These are phyloP conservation scores for Penicillium thymicola DNA, from an alignment of 2,329 filamentous ascomycete species.

Conservation along the genomic window DNA sequence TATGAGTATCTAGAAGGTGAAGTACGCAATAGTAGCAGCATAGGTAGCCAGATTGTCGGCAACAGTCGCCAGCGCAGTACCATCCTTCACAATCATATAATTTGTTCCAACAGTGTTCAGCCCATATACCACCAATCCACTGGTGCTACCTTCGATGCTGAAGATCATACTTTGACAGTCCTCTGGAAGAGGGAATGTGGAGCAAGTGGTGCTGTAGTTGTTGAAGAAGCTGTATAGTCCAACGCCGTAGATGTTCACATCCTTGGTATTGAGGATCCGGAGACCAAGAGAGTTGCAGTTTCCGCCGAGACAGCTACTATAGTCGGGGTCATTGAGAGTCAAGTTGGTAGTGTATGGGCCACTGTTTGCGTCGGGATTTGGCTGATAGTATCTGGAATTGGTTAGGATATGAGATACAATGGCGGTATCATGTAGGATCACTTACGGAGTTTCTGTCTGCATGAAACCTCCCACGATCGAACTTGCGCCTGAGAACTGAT, in stretches of 20 bases:
- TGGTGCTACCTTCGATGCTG: slow-evolving; percentile 43
- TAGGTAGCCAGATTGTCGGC: slow-evolving; percentile 49
- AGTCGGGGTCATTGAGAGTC: slow-evolving; percentile 36
- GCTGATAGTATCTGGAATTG: slow-evolving; percentile 36
- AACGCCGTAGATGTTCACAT: slow-evolving; percentile 50
- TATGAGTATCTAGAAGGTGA: slow-evolving; percentile 23
- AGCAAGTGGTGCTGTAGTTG: slow-evolving; percentile 49
- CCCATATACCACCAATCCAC: slow-evolving; percentile 42
- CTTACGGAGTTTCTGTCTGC: slow-evolving; percentile 41
- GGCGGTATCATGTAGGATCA: neutral
- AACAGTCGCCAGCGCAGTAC: slow-evolving; percentile 42
- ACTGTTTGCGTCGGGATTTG: slow-evolving; percentile 33
- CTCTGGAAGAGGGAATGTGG: slow-evolving; percentile 36
- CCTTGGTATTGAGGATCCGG: slow-evolving; percentile 44
- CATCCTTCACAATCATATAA: slow-evolving; percentile 47
- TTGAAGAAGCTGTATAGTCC: slow-evolving; percentile 57
- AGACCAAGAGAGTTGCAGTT: slow-evolving; percentile 49
- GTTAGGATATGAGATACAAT: neutral
- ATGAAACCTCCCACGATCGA: slow-evolving; percentile 35
- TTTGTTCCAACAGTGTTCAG: slow-evolving; percentile 48
- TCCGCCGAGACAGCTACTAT: slow-evolving; percentile 28
- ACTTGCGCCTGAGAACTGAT: slow-evolving; percentile 42
- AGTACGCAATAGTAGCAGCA: slow-evolving; percentile 44
- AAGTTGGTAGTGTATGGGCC: slow-evolving; percentile 32
- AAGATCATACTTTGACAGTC: slow-evolving; percentile 51